Evolutionary conservation across 176 grass and related monocot species (phyloP), one percentile per base, ranked within the genome.

Genomic region (Areca catechu): DNA sequence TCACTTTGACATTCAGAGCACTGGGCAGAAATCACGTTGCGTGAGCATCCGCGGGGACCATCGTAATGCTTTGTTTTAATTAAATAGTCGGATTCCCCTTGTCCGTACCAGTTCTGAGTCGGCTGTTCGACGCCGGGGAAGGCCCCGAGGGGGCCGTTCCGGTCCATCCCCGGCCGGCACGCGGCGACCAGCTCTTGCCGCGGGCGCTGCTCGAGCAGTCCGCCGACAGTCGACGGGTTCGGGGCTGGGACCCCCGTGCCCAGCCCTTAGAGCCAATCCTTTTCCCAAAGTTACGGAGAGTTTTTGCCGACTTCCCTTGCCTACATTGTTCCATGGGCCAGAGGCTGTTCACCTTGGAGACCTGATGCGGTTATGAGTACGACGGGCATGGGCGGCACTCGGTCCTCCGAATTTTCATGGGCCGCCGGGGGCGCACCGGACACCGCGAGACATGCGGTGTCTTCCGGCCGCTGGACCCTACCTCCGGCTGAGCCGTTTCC

Each of bases 381-480:
- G 76, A 79, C 54, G n/a, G n/a, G n/a, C n/a, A n/a, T n/a, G n/a
- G n/a, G n/a, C n/a, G 60, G 60, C 34, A 63, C 37, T 68, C 77
- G 63, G 77, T 80, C 77, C 77, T 80, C 56, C 56, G 21, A 22
- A 80, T 80, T 80, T 80, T 74, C 77, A 80, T 17, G 77, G 77
- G 77, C 77, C 70, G 50, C 63, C 62, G 70, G 62, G 69, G 69
- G 68, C 55, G 76, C 76, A 79, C 61, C 69, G 61, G 76, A 79
- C 76, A 66, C 69, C 76, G 61, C 54, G 61, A 61, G 75, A 82
- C 56, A 71, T 88, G 84, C 75, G 75, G 84, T 75, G 80, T 85
- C 82, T 85, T 85, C 48, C 72, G 67, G 22, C 67, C 72, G 53
- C 76, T 69, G 53, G 69, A 81, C 74, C 77, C 78, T 86, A 86